phyloP scores from a whole-genome alignment of 345 rosid genomes.

The Lepidium didymum region DNA sequence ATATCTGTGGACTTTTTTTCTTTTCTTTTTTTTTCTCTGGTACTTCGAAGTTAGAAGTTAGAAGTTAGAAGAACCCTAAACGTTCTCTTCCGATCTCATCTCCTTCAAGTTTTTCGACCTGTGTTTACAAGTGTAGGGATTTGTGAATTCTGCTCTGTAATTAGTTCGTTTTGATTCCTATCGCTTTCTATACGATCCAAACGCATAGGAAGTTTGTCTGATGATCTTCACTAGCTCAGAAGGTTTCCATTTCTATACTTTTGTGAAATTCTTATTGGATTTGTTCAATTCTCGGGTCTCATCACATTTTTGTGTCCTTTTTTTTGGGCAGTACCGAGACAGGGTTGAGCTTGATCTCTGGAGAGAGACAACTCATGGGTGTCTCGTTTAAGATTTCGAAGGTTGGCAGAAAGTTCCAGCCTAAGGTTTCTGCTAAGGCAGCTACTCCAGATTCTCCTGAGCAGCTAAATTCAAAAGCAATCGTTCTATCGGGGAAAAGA shows the following conservation, averaged over 20 bases:
- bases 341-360: constrained; percentile 4
- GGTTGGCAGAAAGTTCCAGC: constrained; percentile 50
- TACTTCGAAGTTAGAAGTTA: neutral
- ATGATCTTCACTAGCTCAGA: constrained; percentile 14
- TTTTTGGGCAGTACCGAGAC: neutral
- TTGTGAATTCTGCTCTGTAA: neutral
- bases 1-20: neutral
- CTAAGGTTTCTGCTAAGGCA: constrained; percentile 38
- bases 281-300: neutral
- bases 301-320: neutral
- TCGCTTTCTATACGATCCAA: neutral
- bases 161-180: neutral
- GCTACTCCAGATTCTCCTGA: constrained; percentile 36
- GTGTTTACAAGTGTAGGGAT: neutral
- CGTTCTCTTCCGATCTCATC: constrained; percentile 4
- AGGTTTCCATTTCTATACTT: constrained; percentile 11
- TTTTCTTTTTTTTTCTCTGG: neutral
- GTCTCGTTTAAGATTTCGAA: constrained; percentile 70
- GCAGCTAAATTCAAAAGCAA: constrained; percentile 26
- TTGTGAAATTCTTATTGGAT: neutral
- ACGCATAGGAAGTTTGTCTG: neutral
- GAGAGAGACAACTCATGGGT: constrained; percentile 33
- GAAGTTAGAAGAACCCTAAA: constrained; percentile 17
- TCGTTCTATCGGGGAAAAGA: constrained; percentile 25
- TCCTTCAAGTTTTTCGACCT: neutral